Conservation (phyloP, 441 rosid genomes). For the Gossypium trilobum region DNA sequence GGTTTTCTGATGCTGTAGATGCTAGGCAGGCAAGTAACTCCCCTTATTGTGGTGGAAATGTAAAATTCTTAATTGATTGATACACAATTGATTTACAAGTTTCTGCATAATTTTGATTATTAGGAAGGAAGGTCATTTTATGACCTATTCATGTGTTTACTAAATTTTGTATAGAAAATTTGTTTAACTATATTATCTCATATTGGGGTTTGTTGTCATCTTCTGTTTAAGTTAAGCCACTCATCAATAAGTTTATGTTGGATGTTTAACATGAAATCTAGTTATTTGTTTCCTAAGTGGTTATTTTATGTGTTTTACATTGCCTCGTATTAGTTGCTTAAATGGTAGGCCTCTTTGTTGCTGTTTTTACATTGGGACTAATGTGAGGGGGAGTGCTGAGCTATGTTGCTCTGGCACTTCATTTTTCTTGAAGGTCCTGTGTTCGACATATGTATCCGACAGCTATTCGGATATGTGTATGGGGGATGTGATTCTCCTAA, state of each 20-base stretch:
- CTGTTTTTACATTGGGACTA: background rate
- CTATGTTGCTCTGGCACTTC: background rate
- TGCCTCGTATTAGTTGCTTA: background rate
- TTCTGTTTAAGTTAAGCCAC: background rate
- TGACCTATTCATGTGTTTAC: background rate
- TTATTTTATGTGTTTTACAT: background rate
- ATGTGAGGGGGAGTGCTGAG: background rate
- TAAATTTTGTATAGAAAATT: background rate
- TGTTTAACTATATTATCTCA: background rate
- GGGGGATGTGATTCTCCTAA: background rate
- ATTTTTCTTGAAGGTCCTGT: background rate
- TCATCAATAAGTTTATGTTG: background rate
- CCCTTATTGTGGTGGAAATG: background rate
- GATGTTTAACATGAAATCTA: background rate
- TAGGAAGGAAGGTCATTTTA: background rate
- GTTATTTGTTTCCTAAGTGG: background rate
- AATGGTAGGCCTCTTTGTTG: background rate
- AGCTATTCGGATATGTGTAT: background rate
- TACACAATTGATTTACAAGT: conserved; percentile 12
- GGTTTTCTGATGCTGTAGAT: conserved; percentile 91
- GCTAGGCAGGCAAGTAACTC: conserved; percentile 79
- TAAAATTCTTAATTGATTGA: conserved; percentile 5
- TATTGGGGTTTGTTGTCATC: background rate
- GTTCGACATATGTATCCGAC: background rate
- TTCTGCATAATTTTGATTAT: background rate